Evolutionary conservation across 2,329 filamentous ascomycete genomes (phyloP), one percentile per base, ranked within the genome.

Genomic region (Aspergillus sp.): DNA sequence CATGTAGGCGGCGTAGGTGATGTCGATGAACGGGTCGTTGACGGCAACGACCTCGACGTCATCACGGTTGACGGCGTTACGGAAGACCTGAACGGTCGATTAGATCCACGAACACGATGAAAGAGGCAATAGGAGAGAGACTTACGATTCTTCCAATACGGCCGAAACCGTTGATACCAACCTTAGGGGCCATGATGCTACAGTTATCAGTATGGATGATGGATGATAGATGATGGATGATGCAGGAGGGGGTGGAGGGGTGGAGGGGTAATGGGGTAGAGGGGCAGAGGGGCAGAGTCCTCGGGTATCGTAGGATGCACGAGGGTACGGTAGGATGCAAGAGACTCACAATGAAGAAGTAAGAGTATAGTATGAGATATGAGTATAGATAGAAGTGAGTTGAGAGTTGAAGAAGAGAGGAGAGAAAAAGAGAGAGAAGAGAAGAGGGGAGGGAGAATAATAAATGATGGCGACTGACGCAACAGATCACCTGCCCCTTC

Each of bases 91-190:
- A 32, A 50, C 34, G 29, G 38, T 29, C 32, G 41, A 54, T 65
- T 61, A 67, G 64, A 50, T 32, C 8, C 30, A 41, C 40, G 27
- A 30, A 41, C 38, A 35, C 44, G 27, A 35, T n/a, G 12, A 30
- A 26, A 39, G 40, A 47, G 10, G 35, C 26, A 27, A 32, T 32
- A 26, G 40, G 29, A 43, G 48, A 43, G 48, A 26, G 36, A 72
- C 72, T 66, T 65, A 75, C 82, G 73, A 98, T 96, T 74, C 93
- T 87, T 69, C 93, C 93, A 76, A 98, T 98, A 76, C 93, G 90
- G 79, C 93, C 93, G 81, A 98, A 98, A 75, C 93, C 91, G 86
- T 96, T 97, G 85, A 95, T 96, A 74, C 89, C 89, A 71, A 94
- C 88, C 63, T 65, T 61, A 50, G 63, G 58, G 48, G 26, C 63